Evolutionary conservation across 257 asterid genomes (phyloP).

Genomic region (Salvia splendens): DNA sequence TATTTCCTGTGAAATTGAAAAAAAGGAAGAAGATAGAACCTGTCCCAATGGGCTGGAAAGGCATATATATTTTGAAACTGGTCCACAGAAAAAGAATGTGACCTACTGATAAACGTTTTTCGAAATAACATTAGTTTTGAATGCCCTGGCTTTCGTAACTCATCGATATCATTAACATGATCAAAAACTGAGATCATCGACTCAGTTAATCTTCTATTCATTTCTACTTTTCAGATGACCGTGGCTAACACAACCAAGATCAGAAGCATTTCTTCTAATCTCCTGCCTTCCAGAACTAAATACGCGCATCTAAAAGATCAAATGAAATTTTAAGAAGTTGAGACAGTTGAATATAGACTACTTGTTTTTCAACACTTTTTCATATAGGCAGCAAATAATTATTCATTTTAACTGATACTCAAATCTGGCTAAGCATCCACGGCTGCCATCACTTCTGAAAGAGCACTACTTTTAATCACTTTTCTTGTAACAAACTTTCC

Average conservation of each 20-base stretch:
- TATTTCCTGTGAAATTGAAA: constrained; percentile 24
- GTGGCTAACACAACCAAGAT: not conserved
- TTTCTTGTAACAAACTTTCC: not conserved
- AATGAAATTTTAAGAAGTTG: no score
- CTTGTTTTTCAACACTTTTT: no score
- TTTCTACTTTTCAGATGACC: constrained; percentile 19
- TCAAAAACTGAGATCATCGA: constrained; percentile 30
- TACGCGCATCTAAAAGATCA: not conserved
- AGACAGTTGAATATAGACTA: no score
- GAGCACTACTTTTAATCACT: no score
- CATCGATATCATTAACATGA: no score
- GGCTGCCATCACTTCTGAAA: no score
- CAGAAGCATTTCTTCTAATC: not conserved
- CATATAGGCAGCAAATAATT: no score
- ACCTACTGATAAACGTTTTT: constrained; percentile 15
- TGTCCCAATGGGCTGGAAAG: constrained; percentile 26
- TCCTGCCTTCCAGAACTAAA: not conserved
- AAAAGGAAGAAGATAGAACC: constrained; percentile 27
- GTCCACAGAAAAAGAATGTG: not conserved
- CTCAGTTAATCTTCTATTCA: constrained; percentile 6
- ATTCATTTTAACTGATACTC: no score
- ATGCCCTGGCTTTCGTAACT: not conserved
- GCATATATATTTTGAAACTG: constrained; percentile 23
- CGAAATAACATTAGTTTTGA: not conserved
- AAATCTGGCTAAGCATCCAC: no score